These are phyloP conservation scores for Dothideomycetes sp. DNA, from an alignment of 2,329 filamentous ascomycete species.

Conservation along the genomic window DNA sequence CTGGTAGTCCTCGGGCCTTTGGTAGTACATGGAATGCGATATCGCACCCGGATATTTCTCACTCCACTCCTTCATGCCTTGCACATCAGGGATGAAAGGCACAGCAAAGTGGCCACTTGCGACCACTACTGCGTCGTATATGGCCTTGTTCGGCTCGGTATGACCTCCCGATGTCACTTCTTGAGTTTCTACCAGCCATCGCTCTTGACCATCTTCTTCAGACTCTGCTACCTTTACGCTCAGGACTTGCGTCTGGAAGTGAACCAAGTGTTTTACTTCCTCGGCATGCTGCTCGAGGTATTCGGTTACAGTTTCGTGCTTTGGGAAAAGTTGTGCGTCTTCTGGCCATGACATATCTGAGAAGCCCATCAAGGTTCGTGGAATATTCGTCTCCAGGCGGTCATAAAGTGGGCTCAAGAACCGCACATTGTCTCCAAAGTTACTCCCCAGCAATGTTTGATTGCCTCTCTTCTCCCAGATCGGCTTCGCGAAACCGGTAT, in stretches of 20 bases:
- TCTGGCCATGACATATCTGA: conserved; percentile 46
- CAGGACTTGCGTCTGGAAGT: conserved; percentile 60
- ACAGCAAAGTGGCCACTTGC: conserved; percentile 38
- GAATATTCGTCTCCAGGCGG: conserved; percentile 75
- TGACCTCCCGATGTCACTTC: conserved; percentile 35
- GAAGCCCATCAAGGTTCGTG: conserved; percentile 66
- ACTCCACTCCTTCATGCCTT: conserved; percentile 30
- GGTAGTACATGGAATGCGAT: conserved; percentile 63
- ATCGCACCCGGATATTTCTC: conserved; percentile 26
- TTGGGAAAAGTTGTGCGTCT: conserved; percentile 62
- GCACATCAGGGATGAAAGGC: conserved; percentile 32
- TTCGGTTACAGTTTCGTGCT: conserved; percentile 55
- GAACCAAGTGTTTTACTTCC: conserved; percentile 55
- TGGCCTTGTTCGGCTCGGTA: neutral
- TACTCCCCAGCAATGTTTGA: conserved; percentile 7
- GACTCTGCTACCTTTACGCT: conserved; percentile 34
- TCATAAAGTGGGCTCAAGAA: conserved; percentile 83
- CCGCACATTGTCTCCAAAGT: conserved; percentile 34
- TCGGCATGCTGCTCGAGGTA: conserved; percentile 66
- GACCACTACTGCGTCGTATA: conserved; percentile 43
- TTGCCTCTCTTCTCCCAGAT: conserved; percentile 30
- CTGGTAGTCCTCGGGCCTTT: conserved; percentile 50
- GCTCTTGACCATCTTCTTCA: conserved; percentile 8
- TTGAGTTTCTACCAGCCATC: conserved; percentile 51
- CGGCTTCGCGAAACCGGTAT: conserved; percentile 52